Conservation (phyloP, 2,329 filamentous ascomycete genomes). For the Aureobasidium sp. region DNA sequence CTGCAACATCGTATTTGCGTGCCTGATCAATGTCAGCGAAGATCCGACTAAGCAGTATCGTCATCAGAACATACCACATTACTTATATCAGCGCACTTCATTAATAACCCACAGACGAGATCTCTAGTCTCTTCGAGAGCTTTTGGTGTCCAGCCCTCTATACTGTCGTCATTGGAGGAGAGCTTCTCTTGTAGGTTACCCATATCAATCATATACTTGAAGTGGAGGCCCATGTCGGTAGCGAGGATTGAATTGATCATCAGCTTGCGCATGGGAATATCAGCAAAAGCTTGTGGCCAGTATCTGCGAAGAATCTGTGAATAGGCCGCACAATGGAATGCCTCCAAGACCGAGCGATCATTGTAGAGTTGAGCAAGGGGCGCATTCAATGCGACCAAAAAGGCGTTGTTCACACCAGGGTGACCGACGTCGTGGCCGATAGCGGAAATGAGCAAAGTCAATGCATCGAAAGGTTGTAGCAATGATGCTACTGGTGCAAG, state of each 20-base stretch:
- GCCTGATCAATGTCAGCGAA: constrained; percentile 47
- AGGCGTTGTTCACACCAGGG: constrained; percentile 96
- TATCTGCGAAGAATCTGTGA: constrained; percentile 90
- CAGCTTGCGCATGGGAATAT: constrained; percentile 71
- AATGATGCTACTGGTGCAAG: constrained; percentile 54
- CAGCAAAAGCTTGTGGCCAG: constrained; percentile 78
- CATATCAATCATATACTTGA: constrained; percentile 90
- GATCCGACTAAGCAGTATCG: background rate
- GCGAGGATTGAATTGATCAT: constrained; percentile 98
- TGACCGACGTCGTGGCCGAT: constrained; percentile 97
- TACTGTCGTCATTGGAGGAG: constrained; percentile 53
- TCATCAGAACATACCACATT: constrained; percentile 67
- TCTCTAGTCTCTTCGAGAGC: constrained; percentile 69
- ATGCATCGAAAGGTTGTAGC: constrained; percentile 77
- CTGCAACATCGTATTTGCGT: constrained; percentile 71
- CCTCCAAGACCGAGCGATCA: constrained; percentile 91
- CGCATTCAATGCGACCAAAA: constrained; percentile 83
- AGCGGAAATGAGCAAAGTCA: constrained; percentile 87
- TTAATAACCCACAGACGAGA: constrained; percentile 80
- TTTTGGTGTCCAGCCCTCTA: constrained; percentile 70
- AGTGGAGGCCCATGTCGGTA: constrained; percentile 95
- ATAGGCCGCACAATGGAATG: constrained; percentile 94
- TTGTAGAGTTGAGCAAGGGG: constrained; percentile 94
- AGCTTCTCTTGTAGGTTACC: constrained; percentile 74
- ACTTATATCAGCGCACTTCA: constrained; percentile 98